Base-by-base conservation (phyloP, 371 early-diverging fungal genomes). In the Apophysomyces variabilis region DNA sequence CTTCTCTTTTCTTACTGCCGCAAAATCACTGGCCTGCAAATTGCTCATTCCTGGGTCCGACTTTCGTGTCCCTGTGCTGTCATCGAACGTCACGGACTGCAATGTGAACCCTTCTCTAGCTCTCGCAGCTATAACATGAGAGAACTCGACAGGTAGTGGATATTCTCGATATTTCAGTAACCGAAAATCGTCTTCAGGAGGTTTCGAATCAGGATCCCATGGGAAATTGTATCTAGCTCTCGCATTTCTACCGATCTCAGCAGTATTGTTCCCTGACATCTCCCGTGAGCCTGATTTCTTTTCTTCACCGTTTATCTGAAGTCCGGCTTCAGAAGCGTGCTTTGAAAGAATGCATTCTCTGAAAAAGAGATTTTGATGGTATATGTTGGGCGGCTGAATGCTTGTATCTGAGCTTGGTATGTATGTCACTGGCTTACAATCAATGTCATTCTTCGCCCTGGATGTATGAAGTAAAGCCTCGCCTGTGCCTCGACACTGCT, bases 21-120 rank as follows among this genome's bases (percentile, higher is more conserved):
- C 66, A 9, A 71, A 57, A 62, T 76, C 71, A 0, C 67, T 39
- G 0, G 72, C 71, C 58, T 73, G 67, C 16, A 73, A 56, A 12
- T 72, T 66, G 9, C 62, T 64, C 8, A 72, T 62, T 0, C 70
- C 70, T 5, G 70, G 57, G 9, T 74, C 75, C 3, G 67, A 43
- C 13, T 60, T 66, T 3, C 38, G 61, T 7, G 65, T 58, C 0
- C 72, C 73, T n/a, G 58, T 73, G 4, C 73, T 64, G 41, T 78
- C 72, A 16, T 80, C 77, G 47, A 86, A 73, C 3, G 82, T 80
- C 14, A 93, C 84, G 4, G 83, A 86, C 36, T 90, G 87, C 16
- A 94, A 73, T 14, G 77, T 72, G 72, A 96, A 98, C 2, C 98
- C 98, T 73, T 98, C 95, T 36, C 90, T 74, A 18, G 95, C 83